Evolutionary conservation across 2,329 filamentous ascomycete genomes (phyloP).

Genomic region (Cryphonectria nitschkei): DNA sequence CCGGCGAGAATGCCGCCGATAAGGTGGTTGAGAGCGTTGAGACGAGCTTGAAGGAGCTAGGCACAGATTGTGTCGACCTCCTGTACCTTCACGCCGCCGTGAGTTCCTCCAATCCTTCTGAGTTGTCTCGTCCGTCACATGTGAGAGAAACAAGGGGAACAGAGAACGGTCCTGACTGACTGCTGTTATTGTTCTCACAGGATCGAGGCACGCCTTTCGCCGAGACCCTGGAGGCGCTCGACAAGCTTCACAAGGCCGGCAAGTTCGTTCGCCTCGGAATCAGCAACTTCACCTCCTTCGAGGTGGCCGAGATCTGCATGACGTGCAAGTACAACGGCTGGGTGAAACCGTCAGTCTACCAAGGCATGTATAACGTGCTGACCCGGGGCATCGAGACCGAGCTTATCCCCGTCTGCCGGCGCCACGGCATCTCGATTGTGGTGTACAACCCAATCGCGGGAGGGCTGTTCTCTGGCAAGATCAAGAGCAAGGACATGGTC

Average conservation of each 20-base stretch:
- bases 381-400: conserved; percentile 76
- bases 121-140: neutral
- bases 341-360: conserved; percentile 80
- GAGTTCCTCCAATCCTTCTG: conserved; percentile 23
- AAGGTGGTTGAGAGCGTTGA: conserved; percentile 69
- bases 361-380: conserved; percentile 82
- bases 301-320: conserved; percentile 83
- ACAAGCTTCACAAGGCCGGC: conserved; percentile 82
- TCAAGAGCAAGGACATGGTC: conserved; percentile 65
- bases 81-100: conserved; percentile 74
- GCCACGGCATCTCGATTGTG: conserved; percentile 79
- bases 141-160: conserved; percentile 17
- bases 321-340: conserved; percentile 78
- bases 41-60: conserved; percentile 71
- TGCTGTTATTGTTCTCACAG: conserved; percentile 13
- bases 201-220: conserved; percentile 73
- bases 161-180: conserved; percentile 22
- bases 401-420: conserved; percentile 71
- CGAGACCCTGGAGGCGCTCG: conserved; percentile 76
- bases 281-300: conserved; percentile 84
- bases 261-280: conserved; percentile 83
- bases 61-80: conserved; percentile 72
- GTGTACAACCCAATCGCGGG: conserved; percentile 84
- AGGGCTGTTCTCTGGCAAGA: conserved; percentile 79
- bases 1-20: conserved; percentile 64